Percentiles rank a stretch among this genome's conserved stretches.
These are phyloP conservation scores for Hippophae tibetana DNA, from an alignment of 306 rosid genomes.

Conservation along the genomic window DNA sequence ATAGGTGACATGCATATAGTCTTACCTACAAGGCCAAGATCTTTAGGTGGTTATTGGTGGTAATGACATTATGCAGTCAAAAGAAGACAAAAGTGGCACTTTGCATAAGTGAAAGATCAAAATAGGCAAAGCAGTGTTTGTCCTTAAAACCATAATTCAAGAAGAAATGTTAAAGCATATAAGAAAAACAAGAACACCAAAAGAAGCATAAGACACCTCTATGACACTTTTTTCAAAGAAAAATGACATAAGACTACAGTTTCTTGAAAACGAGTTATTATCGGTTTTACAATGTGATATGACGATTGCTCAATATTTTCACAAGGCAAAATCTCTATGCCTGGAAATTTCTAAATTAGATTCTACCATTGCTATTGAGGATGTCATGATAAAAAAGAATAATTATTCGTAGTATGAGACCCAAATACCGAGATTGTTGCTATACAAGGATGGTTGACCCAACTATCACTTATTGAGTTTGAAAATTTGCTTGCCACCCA, in stretches of 20 bases:
- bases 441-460: not conserved
- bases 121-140: not conserved
- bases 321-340: not conserved
- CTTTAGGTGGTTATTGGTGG: no score
- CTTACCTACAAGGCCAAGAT: no score
- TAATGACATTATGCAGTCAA: no score
- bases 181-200: not conserved
- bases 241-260: not conserved
- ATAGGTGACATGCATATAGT: not conserved
- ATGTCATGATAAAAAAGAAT: not conserved
- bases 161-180: not conserved
- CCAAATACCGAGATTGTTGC: not conserved
- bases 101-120: no score
- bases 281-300: not conserved
- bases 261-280: not conserved
- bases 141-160: not conserved
- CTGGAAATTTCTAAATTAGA: constrained; percentile 1
- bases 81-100: no score
- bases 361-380: not conserved
- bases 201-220: not conserved
- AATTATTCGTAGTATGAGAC: constrained; percentile 1
- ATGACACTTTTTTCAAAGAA: not conserved
- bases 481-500: not conserved
- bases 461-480: not conserved
- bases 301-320: not conserved